Evolutionary conservation across 106 monocot species (phyloP).

Genomic region (Narthecium ossifragum): DNA sequence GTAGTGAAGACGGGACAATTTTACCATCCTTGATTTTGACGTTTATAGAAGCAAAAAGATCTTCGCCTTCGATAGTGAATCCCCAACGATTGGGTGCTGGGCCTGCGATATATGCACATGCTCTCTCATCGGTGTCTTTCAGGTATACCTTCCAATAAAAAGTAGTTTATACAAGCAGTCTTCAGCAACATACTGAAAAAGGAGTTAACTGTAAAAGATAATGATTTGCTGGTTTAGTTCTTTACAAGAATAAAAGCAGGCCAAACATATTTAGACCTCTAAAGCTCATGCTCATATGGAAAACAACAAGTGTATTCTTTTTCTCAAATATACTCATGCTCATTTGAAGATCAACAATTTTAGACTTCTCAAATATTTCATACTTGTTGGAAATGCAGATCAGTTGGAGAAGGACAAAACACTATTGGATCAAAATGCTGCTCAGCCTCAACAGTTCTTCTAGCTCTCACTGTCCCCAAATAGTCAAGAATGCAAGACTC

Average conservation of each 20-base stretch:
- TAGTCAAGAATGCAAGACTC: constrained; percentile 97
- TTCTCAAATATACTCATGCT: too few relatives aligned
- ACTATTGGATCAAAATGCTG: constrained; percentile 38
- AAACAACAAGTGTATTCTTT: too few relatives aligned
- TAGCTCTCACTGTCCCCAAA: constrained; percentile 63
- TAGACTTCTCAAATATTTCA: too few relatives aligned
- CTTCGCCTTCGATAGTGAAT: constrained; percentile 74
- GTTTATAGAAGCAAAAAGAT: constrained; percentile 62
- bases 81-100: constrained; percentile 99
- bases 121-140: constrained; percentile 98
- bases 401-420: constrained; percentile 65
- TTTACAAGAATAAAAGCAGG: too few relatives aligned
- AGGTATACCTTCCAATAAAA: constrained; percentile 61
- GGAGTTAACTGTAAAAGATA: too few relatives aligned
- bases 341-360: too few relatives aligned
- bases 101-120: constrained; percentile 97
- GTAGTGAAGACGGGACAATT: not conserved
- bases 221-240: too few relatives aligned
- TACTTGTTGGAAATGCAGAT: constrained; percentile 92
- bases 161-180: not conserved
- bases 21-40: constrained; percentile 33
- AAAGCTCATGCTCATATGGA: too few relatives aligned
- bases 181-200: not conserved
- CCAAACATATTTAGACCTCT: too few relatives aligned
- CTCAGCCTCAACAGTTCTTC: constrained; percentile 7